These are phyloP conservation scores for Corchorus capsularis DNA, from an alignment of 345 rosid genomes.

Conservation along the genomic window DNA sequence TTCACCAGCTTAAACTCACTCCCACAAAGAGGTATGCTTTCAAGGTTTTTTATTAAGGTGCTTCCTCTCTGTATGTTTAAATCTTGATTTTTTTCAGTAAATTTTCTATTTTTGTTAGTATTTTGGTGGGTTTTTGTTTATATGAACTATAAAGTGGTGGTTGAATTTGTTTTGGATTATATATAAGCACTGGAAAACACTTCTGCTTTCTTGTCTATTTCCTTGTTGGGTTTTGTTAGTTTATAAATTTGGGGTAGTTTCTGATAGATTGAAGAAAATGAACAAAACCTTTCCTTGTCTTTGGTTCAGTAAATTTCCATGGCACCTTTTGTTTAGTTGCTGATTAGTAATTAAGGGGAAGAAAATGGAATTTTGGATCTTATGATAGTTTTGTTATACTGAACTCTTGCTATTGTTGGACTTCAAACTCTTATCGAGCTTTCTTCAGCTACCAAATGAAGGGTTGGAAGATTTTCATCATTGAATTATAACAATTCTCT, in stretches of 20 bases:
- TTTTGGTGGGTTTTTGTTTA: constrained; percentile 1
- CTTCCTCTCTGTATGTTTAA: constrained; percentile 9
- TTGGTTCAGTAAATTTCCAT: constrained; percentile 5
- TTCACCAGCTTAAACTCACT: constrained; percentile 9
- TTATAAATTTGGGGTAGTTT: neutral
- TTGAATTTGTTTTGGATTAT: constrained; percentile 5
- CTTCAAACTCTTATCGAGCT: constrained; percentile 8
- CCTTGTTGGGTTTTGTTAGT: neutral
- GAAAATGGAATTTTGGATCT: constrained; percentile 15
- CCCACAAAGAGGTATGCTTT: constrained; percentile 19
- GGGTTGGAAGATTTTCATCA: neutral
- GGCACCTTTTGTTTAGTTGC: neutral
- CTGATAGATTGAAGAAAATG: neutral
- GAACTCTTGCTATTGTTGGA: constrained; percentile 2
- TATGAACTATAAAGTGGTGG: neutral
- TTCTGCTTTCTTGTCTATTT: constrained; percentile 13
- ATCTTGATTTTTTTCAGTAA: neutral
- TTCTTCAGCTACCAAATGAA: constrained; percentile 12
- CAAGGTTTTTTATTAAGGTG: neutral
- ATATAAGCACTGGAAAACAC: neutral
- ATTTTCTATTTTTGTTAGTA: neutral
- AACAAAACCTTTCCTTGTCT: neutral
- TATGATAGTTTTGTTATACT: neutral
- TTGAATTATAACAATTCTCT: neutral
- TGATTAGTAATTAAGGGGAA: neutral